Base-by-base conservation (phyloP, 441 rosid species). In the Populus hybrid region DNA sequence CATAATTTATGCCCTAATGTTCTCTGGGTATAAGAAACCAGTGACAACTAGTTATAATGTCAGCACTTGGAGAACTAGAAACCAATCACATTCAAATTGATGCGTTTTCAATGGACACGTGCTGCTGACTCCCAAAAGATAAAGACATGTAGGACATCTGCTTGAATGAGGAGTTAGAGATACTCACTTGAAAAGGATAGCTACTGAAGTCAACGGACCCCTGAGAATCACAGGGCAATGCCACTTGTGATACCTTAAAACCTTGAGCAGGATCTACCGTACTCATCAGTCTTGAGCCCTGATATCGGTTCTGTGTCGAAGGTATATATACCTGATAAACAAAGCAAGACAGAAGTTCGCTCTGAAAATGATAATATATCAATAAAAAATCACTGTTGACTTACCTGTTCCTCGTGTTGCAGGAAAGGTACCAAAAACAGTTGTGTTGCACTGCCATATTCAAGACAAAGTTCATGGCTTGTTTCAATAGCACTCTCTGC, bases 361-460 rank as follows among this genome's bases (percentile, higher is more conserved):
- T 79, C 40, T 68, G 57, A 70, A 78, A 40, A 80, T 16, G 70
- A 21, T 9, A 70, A 72, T 9, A 32, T 53, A 59, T 4, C 2
- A 21, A 21, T 34, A n/a, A 12, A 30, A 69, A 69, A 72, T 61
- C 64, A 73, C 36, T 32, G 12, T 26, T 14, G 57, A 73, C 90
- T 65, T 85, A 91, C 98, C 78, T 85, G 95, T 82, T 94, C 99
- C 84, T 91, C 97, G 2, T 90, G 95, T 77, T 89, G 90, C 83
- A 89, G 79, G 81, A 88, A 87, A 76, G 99, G 99, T 83, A 89
- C 95, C 76, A 92, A 79, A 82, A 87, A 94, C 69, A 93, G 83
- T 79, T 95, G 97, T 71, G 99, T 95, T 74, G 97, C 97, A 69
- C 97, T 90, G 34, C 98, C 99, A 86, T 91, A 95, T 86, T 95